These are phyloP conservation scores for Anthoceros angustus DNA, from an alignment of 225 moss, liverwort and hornwort genomes.

Conservation along the genomic window DNA sequence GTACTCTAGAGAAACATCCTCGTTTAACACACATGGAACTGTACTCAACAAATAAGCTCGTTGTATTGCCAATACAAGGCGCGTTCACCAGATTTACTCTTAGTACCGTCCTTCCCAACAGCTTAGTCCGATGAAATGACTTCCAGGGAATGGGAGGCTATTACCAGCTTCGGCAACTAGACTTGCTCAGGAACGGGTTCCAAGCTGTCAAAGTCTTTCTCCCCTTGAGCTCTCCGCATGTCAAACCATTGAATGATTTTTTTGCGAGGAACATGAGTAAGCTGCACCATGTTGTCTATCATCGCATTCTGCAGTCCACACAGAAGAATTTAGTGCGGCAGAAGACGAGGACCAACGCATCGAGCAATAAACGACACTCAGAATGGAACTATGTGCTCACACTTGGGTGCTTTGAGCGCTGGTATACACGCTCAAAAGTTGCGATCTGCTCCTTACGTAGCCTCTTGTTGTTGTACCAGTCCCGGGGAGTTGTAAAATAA, in stretches of 20 bases:
- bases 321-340: background rate
- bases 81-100: too few relatives aligned
- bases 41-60: too few relatives aligned
- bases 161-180: too few relatives aligned
- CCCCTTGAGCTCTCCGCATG: conserved; percentile 28
- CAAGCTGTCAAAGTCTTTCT: background rate
- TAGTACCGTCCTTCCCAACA: background rate
- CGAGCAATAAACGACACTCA: background rate
- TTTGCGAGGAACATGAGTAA: conserved; percentile 82
- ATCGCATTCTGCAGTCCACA: conserved; percentile 54
- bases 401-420: conserved; percentile 58
- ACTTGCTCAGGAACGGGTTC: background rate
- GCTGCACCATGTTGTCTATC: conserved; percentile 71
- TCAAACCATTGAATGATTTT: conserved; percentile 78
- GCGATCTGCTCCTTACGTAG: conserved; percentile 68
- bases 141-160: background rate
- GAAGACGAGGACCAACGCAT: background rate
- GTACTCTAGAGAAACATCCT: too few relatives aligned
- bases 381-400: conserved; percentile 18
- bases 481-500: conserved; percentile 23
- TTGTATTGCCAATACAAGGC: too few relatives aligned
- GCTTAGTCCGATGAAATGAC: background rate
- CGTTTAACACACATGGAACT: too few relatives aligned
- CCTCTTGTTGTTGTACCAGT: conserved; percentile 63
- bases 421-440: conserved; percentile 83